Evolutionary conservation across 2,329 filamentous ascomycete species (phyloP).

Genomic region (Penicillium sp.): DNA sequence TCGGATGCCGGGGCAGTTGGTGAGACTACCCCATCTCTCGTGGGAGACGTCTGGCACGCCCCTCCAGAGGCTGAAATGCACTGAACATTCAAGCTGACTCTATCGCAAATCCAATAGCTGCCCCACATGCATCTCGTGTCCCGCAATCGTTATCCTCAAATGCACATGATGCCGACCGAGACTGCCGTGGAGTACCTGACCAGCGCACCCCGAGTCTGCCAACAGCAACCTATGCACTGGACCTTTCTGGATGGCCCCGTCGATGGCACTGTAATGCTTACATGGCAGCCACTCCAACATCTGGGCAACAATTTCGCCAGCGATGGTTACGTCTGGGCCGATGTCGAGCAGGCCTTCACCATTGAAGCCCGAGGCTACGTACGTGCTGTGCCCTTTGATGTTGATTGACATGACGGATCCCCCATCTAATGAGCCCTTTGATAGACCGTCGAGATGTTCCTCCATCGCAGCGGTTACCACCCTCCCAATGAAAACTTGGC

Average conservation of each 20-base stretch:
- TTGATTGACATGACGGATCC: neutral
- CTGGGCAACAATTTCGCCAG: conserved; percentile 74
- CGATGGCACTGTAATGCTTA: conserved; percentile 78
- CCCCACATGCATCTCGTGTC: conserved; percentile 89
- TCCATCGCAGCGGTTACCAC: conserved; percentile 76
- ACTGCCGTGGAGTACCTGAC: conserved; percentile 81
- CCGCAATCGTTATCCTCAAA: conserved; percentile 72
- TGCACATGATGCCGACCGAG: conserved; percentile 67
- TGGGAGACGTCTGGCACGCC: no score
- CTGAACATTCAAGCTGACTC: conserved; percentile 10
- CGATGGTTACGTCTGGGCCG: conserved; percentile 89
- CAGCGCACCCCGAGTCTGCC: conserved; percentile 77
- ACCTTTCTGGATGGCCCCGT: conserved; percentile 79
- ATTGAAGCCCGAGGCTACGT: conserved; percentile 70
- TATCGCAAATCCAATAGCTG: conserved; percentile 53
- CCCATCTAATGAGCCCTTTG: neutral
- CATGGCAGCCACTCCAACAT: conserved; percentile 79
- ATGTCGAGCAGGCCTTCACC: conserved; percentile 72
- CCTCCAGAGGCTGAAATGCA: no score
- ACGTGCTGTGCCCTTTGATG: conserved; percentile 30
- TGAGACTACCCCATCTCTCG: conserved; percentile 38
- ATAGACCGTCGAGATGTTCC: conserved; percentile 83
- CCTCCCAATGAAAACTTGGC: conserved; percentile 69
- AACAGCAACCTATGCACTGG: conserved; percentile 86
- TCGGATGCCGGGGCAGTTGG: conserved; percentile 47